A percentile compares a stretch with the other conserved stretches of the same genome.
phyloP scores from a whole-genome alignment of 257 asterid species.

The Marsdenia floribunda region DNA sequence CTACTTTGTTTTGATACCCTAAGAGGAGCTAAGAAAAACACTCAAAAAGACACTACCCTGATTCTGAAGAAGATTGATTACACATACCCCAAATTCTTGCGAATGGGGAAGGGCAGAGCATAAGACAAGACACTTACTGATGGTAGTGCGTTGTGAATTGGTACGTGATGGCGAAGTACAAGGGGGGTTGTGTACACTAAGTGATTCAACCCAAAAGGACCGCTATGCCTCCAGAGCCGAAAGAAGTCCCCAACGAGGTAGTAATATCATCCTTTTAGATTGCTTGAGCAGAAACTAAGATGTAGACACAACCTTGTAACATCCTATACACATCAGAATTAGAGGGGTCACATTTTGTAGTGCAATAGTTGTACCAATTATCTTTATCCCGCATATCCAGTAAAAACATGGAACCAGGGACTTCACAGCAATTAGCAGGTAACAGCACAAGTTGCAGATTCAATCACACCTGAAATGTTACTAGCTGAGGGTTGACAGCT shows the following conservation, averaged over 20 bases:
- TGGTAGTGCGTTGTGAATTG: neutral
- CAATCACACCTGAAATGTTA: constrained; percentile 25
- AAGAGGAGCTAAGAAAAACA: neutral
- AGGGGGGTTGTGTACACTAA: neutral
- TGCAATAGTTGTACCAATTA: constrained; percentile 3
- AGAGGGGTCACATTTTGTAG: neutral
- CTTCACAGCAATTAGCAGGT: constrained; percentile 21
- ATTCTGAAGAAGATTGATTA: constrained; percentile 1
- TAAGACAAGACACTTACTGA: neutral
- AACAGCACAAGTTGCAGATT: constrained; percentile 27
- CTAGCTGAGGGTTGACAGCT: constrained; percentile 24
- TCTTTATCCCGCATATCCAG: neutral
- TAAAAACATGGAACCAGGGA: constrained; percentile 13
- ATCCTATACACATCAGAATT: constrained; percentile 6
- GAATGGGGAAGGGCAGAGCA: neutral
- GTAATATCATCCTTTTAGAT: constrained; percentile 5
- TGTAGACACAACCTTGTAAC: neutral
- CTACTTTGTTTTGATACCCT: neutral
- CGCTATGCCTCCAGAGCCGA: constrained; percentile 2
- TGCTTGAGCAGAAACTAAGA: neutral
- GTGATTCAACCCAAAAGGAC: neutral
- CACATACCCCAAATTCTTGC: constrained; percentile 1
- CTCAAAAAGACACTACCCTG: neutral
- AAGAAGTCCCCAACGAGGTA: neutral
- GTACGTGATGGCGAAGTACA: neutral